Evolutionary conservation across 106 monocot species (phyloP).

Genomic region (Gastrodia elata): DNA sequence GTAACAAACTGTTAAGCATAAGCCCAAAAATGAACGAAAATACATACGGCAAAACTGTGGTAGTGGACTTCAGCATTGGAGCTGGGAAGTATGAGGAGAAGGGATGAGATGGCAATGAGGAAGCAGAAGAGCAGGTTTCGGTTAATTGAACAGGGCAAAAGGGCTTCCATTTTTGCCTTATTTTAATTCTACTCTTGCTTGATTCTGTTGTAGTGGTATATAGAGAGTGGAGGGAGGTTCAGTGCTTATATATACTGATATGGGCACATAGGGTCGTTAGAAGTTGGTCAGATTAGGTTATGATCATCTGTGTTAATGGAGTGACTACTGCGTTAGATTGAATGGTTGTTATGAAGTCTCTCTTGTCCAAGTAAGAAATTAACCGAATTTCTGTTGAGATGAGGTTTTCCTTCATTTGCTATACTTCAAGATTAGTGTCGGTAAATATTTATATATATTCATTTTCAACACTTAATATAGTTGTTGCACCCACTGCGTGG

Average conservation of each 20-base stretch:
- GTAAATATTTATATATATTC: no score
- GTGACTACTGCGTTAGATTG: background rate
- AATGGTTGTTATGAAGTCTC: background rate
- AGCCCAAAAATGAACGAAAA: background rate
- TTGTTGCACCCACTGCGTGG: constrained; percentile 19
- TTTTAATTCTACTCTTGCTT: background rate
- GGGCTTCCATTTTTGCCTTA: background rate
- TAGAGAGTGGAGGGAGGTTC: background rate
- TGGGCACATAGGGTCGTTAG: constrained; percentile 13
- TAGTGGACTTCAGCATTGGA: constrained; percentile 17
- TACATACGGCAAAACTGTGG: constrained; percentile 21
- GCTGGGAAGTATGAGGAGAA: background rate
- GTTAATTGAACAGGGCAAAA: background rate
- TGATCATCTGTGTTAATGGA: constrained; percentile 18
- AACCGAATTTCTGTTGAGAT: background rate
- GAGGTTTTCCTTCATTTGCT: background rate
- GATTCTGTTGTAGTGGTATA: background rate
- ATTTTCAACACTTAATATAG: no score
- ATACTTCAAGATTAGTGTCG: background rate
- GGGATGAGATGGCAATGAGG: constrained; percentile 3
- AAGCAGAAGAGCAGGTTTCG: constrained; percentile 3
- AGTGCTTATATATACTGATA: background rate
- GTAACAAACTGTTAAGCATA: background rate
- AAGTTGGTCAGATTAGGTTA: constrained; percentile 23
- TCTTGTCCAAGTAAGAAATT: no score